Evolutionary conservation across 768 basidiomycete genomes (phyloP).

Genomic region (Suillus lakei): DNA sequence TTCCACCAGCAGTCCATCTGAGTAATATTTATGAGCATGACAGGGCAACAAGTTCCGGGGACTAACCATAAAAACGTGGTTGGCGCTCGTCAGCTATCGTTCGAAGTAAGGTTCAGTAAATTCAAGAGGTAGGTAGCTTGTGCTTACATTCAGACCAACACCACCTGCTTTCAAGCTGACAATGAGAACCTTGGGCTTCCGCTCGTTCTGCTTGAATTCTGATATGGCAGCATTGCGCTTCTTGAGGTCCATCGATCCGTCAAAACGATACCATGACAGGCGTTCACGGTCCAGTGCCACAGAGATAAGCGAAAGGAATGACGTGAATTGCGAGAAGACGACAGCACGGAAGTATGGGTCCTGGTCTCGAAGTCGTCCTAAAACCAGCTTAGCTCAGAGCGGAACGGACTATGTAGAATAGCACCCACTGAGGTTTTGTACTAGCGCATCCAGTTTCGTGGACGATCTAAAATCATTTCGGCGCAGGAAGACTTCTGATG

Average conservation of each 20-base stretch:
- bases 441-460: constrained; percentile 87
- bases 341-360: constrained; percentile 82
- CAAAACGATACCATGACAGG: constrained; percentile 79
- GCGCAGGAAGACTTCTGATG: constrained; percentile 59
- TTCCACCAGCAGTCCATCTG: constrained; percentile 98
- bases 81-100: constrained; percentile 71
- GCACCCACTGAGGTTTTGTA: constrained; percentile 67
- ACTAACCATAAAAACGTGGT: constrained; percentile 84
- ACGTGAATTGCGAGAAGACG: constrained; percentile 91
- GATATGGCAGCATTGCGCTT: constrained; percentile 76
- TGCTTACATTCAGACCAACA: constrained; percentile 81
- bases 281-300: constrained; percentile 68
- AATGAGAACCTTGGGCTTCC: constrained; percentile 76
- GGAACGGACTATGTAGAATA: not conserved
- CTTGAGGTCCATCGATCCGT: constrained; percentile 91
- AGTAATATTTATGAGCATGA: constrained; percentile 11
- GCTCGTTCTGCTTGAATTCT: constrained; percentile 73
- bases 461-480: constrained; percentile 88
- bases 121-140: constrained; percentile 1
- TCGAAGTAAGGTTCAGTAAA: constrained; percentile 10
- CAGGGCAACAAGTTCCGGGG: not conserved
- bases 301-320: constrained; percentile 85
- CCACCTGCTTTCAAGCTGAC: constrained; percentile 91
- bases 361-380: constrained; percentile 68
- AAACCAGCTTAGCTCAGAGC: not conserved